Evolutionary conservation across 495 filamentous ascomycete species (phyloP).

Genomic region (Chaetomidium leptoderma): DNA sequence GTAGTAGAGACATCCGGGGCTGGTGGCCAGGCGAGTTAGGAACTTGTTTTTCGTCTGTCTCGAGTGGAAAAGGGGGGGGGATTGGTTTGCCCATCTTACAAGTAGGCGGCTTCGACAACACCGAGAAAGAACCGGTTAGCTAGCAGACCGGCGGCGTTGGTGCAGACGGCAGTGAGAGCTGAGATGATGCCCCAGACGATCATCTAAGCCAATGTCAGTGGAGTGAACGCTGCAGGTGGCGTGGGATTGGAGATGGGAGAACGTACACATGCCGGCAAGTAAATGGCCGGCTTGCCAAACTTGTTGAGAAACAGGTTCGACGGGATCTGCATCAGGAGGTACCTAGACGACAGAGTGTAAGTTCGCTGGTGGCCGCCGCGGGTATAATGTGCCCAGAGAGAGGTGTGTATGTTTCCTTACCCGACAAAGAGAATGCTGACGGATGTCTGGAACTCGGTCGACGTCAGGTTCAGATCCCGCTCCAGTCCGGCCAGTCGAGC

Average conservation of each 20-base stretch:
- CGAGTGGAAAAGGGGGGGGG: background rate
- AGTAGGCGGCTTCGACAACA: constrained; percentile 53
- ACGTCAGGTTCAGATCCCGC: constrained; percentile 43
- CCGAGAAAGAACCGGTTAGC: constrained; percentile 69
- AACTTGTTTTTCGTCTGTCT: background rate
- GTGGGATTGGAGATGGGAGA: too few species aligned
- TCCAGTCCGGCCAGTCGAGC: constrained; percentile 49
- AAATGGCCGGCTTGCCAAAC: constrained; percentile 56
- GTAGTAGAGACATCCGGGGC: constrained; percentile 49
- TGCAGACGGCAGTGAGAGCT: constrained; percentile 55
- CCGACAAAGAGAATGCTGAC: constrained; percentile 71
- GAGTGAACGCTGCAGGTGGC: too few species aligned
- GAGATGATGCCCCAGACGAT: constrained; percentile 71
- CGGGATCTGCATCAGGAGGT: constrained; percentile 56
- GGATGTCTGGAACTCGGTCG: constrained; percentile 53
- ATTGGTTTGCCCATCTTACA: constrained; percentile 29
- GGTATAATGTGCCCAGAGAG: too few species aligned
- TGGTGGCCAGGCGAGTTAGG: background rate
- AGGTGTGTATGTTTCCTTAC: constrained; percentile 38
- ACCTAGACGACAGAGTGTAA: constrained; percentile 33
- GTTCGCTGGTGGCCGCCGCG: too few species aligned
- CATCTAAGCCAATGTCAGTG: constrained; percentile 42
- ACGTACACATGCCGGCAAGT: constrained; percentile 54
- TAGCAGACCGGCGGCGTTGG: constrained; percentile 58
- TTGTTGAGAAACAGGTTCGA: constrained; percentile 59